phyloP scores from a whole-genome alignment of 495 filamentous ascomycete genomes.

The Trichoderma asperelloides region DNA sequence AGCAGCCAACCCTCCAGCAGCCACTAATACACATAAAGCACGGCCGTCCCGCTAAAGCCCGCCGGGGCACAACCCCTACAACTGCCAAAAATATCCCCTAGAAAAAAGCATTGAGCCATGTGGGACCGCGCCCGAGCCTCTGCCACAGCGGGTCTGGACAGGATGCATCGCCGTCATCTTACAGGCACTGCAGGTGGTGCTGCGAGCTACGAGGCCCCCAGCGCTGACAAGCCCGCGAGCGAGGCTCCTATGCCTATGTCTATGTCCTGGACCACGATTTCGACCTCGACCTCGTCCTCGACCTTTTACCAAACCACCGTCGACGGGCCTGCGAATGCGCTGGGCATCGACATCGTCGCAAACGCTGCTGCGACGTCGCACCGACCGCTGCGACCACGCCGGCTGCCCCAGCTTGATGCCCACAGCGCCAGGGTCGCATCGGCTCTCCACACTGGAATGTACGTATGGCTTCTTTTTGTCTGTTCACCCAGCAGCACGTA shows the following conservation, averaged over 20 bases:
- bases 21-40: background rate
- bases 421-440: too few relatives aligned
- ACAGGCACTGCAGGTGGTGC: background rate
- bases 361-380: background rate
- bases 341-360: background rate
- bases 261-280: background rate
- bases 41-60: background rate
- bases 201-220: background rate
- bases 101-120: background rate
- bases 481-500: too few relatives aligned
- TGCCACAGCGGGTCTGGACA: conserved; percentile 3
- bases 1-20: background rate
- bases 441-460: background rate
- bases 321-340: background rate
- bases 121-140: conserved; percentile 5
- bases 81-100: background rate
- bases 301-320: background rate
- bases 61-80: background rate
- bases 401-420: too few relatives aligned
- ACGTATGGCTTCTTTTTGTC: background rate
- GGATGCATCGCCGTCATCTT: background rate
- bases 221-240: background rate
- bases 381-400: too few relatives aligned
- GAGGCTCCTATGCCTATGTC: background rate
- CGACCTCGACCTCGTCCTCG: background rate